phyloP scores from a whole-genome alignment of 2,329 filamentous ascomycete species.

The Mycogone perniciosa region DNA sequence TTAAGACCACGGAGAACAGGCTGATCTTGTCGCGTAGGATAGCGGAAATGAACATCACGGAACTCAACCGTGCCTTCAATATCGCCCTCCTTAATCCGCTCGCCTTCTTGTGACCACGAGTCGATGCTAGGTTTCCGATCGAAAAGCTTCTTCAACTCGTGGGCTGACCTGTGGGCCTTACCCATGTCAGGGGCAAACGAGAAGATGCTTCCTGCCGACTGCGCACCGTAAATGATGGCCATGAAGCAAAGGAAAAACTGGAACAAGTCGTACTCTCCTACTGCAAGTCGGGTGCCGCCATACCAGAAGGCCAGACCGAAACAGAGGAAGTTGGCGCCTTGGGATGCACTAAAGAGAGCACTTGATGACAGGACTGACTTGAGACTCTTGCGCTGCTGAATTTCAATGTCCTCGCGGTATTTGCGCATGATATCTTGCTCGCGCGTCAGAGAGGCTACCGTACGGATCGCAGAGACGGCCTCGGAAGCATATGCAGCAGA shows the following conservation, averaged over 20 bases:
- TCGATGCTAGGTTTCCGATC: conserved; percentile 79
- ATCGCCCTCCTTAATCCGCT: conserved; percentile 43
- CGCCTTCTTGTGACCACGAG: conserved; percentile 67
- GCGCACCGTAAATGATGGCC: conserved; percentile 82
- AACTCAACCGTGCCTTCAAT: conserved; percentile 82
- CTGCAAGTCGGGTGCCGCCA: conserved; percentile 68
- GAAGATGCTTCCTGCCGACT: conserved; percentile 85
- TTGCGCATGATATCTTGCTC: conserved; percentile 71
- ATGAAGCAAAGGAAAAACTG: conserved; percentile 92
- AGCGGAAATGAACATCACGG: conserved; percentile 87
- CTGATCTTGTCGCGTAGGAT: conserved; percentile 84
- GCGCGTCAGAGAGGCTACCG: conserved; percentile 82
- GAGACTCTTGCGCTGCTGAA: conserved; percentile 62
- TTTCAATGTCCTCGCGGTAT: conserved; percentile 62
- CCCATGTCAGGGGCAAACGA: conserved; percentile 89
- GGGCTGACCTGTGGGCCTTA: conserved; percentile 80
- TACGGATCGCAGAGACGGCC: conserved; percentile 88
- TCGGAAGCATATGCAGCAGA: conserved; percentile 88
- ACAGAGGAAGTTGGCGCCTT: conserved; percentile 76
- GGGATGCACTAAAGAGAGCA: conserved; percentile 72
- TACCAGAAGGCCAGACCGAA: conserved; percentile 93
- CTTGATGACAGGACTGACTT: conserved; percentile 72
- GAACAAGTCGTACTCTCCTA: conserved; percentile 66
- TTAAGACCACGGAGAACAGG: conserved; percentile 85
- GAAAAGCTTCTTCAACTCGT: conserved; percentile 74